Evolutionary conservation across 495 filamentous ascomycete genomes (phyloP).

Genomic region (Wilcoxina mikolae): DNA sequence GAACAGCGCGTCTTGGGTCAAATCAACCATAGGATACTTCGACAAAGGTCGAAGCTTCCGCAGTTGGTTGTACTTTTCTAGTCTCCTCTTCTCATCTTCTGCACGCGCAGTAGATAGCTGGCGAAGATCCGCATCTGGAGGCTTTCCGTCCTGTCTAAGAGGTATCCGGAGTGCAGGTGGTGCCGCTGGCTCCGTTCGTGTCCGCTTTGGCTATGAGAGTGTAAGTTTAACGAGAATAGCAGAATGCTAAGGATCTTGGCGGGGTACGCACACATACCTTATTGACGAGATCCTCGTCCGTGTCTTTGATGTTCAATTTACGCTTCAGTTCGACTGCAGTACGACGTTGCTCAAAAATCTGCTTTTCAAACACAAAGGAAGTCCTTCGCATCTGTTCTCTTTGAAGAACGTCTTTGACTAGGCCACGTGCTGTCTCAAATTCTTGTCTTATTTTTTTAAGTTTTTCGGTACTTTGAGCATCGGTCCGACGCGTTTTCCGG

Average conservation of each 20-base stretch:
- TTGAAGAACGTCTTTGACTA: slow-evolving; percentile 59
- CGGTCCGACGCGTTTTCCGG: slow-evolving; percentile 83
- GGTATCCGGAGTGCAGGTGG: slow-evolving; percentile 45
- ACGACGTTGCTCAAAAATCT: slow-evolving; percentile 65
- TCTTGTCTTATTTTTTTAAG: slow-evolving; percentile 82
- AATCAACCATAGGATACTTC: slow-evolving; percentile 42
- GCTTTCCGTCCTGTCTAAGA: slow-evolving; percentile 52
- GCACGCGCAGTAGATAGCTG: slow-evolving; percentile 58
- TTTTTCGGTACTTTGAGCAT: slow-evolving; percentile 88
- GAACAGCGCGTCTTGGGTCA: slow-evolving; percentile 41
- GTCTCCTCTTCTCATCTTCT: slow-evolving; percentile 74
- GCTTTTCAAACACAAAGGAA: slow-evolving; percentile 53
- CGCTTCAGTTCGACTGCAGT: slow-evolving; percentile 74
- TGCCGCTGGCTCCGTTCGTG: slow-evolving; percentile 38
- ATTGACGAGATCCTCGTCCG: slow-evolving; percentile 90
- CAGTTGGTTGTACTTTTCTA: slow-evolving; percentile 28
- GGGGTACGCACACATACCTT: slow-evolving; percentile 44
- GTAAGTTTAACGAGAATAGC: not conserved
- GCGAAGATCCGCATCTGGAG: slow-evolving; percentile 60
- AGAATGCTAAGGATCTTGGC: not conserved
- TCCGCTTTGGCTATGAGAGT: slow-evolving; percentile 35
- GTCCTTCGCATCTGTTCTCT: slow-evolving; percentile 67
- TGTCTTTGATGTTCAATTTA: slow-evolving; percentile 73
- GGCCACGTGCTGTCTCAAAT: slow-evolving; percentile 70
- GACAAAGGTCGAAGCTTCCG: slow-evolving; percentile 16